Percentiles rank a stretch among this genome's conserved stretches.
phyloP scores from a whole-genome alignment of 1,284 basidiomycete species.

The Taiwanofungus camphoratus region DNA sequence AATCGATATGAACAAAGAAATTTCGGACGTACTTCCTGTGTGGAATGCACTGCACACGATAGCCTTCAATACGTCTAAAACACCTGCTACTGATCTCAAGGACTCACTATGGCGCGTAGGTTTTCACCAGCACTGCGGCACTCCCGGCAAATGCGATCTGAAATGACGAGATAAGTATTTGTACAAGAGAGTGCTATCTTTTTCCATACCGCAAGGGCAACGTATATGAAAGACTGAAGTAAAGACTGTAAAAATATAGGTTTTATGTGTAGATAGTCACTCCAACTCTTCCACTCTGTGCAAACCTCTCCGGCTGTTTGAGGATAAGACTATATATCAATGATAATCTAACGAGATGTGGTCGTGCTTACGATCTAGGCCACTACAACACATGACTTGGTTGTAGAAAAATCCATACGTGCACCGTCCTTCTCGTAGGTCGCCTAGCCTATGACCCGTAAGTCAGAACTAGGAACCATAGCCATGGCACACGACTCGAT shows the following conservation, averaged over 20 bases:
- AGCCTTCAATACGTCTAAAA: constrained; percentile 5
- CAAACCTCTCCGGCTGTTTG: constrained; percentile 72
- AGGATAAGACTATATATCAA: too few relatives aligned
- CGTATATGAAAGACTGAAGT: constrained; percentile 59
- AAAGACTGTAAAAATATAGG: constrained; percentile 55
- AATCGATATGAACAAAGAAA: neutral
- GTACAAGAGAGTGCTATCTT: constrained; percentile 14
- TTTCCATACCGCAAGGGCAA: constrained; percentile 56
- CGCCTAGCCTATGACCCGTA: constrained; percentile 47
- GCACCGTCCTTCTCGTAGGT: constrained; percentile 67
- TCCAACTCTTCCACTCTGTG: constrained; percentile 67
- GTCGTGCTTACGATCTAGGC: constrained; percentile 57
- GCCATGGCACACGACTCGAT: neutral
- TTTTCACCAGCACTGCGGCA: constrained; percentile 59
- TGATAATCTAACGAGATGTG: neutral
- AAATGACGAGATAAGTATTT: neutral
- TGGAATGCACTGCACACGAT: constrained; percentile 56
- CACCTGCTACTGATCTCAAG: neutral
- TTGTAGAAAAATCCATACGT: constrained; percentile 71
- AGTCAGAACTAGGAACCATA: neutral
- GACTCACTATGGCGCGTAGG: constrained; percentile 66
- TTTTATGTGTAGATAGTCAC: constrained; percentile 46
- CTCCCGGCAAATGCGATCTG: constrained; percentile 60
- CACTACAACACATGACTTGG: constrained; percentile 66
- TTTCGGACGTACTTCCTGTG: constrained; percentile 60